These are phyloP conservation scores for Apiotrichum laibachii DNA, from an alignment of 1,284 basidiomycete genomes.

Conservation along the genomic window DNA sequence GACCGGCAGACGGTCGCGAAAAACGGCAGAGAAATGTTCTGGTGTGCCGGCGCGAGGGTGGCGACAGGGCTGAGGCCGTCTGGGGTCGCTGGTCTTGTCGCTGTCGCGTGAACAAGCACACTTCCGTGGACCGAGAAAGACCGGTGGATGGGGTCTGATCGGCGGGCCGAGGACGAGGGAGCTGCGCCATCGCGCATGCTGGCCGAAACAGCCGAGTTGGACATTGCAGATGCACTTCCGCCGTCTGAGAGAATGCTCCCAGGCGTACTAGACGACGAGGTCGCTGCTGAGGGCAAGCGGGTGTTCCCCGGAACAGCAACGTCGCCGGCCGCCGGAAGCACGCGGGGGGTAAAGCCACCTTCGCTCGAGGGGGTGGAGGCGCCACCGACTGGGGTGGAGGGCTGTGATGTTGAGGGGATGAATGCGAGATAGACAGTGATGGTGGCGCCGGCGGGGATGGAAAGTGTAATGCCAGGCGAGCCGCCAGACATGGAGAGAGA, in stretches of 20 bases:
- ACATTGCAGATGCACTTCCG: neutral
- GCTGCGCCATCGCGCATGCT: conserved; percentile 5
- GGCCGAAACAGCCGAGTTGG: conserved; percentile 5
- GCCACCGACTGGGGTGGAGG: conserved; percentile 16
- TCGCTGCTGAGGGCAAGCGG: conserved; percentile 12
- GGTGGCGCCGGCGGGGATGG: conserved; percentile 24
- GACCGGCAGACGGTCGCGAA: conserved; percentile 48
- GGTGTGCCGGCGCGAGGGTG: conserved; percentile 5
- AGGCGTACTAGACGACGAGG: neutral
- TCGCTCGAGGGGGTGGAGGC: conserved; percentile 25
- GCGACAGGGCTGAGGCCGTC: conserved; percentile 1
- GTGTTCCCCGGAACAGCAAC: conserved; percentile 7
- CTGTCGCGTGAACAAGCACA: conserved; percentile 38
- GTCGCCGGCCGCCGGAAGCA: conserved; percentile 24
- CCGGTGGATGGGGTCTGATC: conserved; percentile 39
- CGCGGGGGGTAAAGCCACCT: conserved; percentile 38
- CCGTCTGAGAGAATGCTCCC: conserved; percentile 13
- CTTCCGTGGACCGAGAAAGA: conserved; percentile 47
- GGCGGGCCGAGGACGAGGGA: conserved; percentile 11
- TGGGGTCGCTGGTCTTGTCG: neutral
- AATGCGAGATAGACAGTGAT: conserved; percentile 38
- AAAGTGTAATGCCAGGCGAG: conserved; percentile 22
- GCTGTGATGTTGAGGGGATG: conserved; percentile 25
- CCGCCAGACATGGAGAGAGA: conserved; percentile 26
- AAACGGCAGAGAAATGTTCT: conserved; percentile 42